Evolutionary conservation across 768 basidiomycete species (phyloP).

Genomic region (Lanmaoa rubissima): DNA sequence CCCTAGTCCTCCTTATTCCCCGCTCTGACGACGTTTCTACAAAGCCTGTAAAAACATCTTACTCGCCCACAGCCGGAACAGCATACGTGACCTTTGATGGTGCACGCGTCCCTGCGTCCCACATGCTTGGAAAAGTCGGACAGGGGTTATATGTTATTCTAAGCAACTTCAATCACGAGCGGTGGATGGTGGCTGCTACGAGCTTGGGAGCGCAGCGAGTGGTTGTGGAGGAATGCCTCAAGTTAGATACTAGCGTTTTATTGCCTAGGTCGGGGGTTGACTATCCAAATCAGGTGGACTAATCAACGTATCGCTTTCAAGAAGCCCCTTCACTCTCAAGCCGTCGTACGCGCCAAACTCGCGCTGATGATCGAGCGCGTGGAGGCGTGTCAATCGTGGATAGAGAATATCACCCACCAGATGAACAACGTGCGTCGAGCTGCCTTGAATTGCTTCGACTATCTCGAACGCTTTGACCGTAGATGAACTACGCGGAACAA

Average conservation of each 20-base stretch:
- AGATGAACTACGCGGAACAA: conserved; percentile 88
- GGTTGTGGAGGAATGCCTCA: conserved; percentile 87
- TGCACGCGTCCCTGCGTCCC: conserved; percentile 77
- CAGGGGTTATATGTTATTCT: conserved; percentile 81
- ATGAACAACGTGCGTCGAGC: conserved; percentile 72
- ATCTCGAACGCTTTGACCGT: not conserved
- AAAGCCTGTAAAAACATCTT: conserved; percentile 88
- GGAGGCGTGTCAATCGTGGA: conserved; percentile 84
- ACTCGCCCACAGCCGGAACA: conserved; percentile 90
- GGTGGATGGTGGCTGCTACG: conserved; percentile 80
- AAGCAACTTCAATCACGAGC: conserved; percentile 86
- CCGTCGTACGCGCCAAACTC: conserved; percentile 87
- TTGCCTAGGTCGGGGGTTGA: conserved; percentile 5
- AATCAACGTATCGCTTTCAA: conserved; percentile 89
- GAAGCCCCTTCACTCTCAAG: conserved; percentile 75
- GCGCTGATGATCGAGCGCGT: conserved; percentile 88
- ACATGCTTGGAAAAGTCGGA: conserved; percentile 86
- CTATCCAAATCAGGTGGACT: conserved; percentile 62
- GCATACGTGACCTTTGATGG: conserved; percentile 82
- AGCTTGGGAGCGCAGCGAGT: conserved; percentile 74
- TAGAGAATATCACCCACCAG: conserved; percentile 86
- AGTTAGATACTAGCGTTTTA: conserved; percentile 40
- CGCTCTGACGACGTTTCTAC: conserved; percentile 75
- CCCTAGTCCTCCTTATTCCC: conserved; percentile 73
- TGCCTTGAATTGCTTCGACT: not conserved